These are phyloP conservation scores for Amylostereum chailletii DNA, from an alignment of 1,284 basidiomycete genomes.

Conservation along the genomic window DNA sequence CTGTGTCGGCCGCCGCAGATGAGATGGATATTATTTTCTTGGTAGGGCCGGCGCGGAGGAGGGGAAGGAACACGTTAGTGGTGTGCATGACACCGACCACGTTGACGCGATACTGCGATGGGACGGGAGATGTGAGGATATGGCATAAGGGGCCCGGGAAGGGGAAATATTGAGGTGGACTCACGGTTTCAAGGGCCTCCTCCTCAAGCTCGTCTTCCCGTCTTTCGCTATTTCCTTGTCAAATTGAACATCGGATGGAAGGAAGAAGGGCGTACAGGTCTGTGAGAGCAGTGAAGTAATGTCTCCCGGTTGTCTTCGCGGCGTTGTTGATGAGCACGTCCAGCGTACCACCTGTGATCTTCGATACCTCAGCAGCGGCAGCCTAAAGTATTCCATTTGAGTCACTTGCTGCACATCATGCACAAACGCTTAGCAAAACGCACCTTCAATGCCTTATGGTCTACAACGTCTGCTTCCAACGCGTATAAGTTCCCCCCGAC, in stretches of 20 bases:
- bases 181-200: slow-evolving; percentile 15
- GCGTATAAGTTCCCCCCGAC: slow-evolving; percentile 19
- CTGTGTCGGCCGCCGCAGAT: slow-evolving; percentile 21
- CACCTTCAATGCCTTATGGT: slow-evolving; percentile 18
- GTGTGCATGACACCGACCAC: slow-evolving; percentile 27
- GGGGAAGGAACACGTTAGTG: slow-evolving; percentile 30
- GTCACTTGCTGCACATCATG: too few relatives aligned
- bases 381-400: background rate
- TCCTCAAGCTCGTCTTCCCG: slow-evolving; percentile 13
- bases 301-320: slow-evolving; percentile 7
- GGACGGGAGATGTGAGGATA: background rate
- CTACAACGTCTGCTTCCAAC: slow-evolving; percentile 24
- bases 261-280: background rate
- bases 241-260: background rate
- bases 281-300: slow-evolving; percentile 8
- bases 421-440: background rate
- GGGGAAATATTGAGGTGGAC: background rate
- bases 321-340: slow-evolving; percentile 29
- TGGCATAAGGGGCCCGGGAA: background rate
- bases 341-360: slow-evolving; percentile 22
- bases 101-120: slow-evolving; percentile 24
- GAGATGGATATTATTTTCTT: slow-evolving; percentile 30
- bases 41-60: slow-evolving; percentile 23
- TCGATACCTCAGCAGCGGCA: slow-evolving; percentile 16
- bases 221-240: background rate